Conservation (phyloP, 2,329 filamentous ascomycete genomes). For the Apiospora sp. region DNA sequence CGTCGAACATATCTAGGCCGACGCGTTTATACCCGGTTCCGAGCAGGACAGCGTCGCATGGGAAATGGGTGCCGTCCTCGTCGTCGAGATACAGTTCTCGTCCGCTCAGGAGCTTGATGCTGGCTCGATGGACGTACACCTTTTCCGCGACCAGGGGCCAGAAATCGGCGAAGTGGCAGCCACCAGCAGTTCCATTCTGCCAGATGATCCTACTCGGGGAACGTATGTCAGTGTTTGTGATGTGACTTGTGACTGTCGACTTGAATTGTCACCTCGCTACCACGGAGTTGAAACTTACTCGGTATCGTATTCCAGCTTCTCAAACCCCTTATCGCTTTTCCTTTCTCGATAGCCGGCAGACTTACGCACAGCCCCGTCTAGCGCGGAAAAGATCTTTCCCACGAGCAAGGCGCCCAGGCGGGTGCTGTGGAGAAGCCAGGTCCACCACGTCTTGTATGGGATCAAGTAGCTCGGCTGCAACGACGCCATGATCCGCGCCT, state of each 20-base stretch:
- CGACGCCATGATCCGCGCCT: conserved; percentile 35
- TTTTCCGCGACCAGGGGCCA: conserved; percentile 37
- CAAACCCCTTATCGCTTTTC: conserved; percentile 35
- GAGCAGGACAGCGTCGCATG: neutral
- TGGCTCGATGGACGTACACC: conserved; percentile 33
- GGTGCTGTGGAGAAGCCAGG: conserved; percentile 33
- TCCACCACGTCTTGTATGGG: conserved; percentile 33
- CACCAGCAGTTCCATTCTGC: conserved; percentile 38
- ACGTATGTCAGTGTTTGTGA: conserved; percentile 15
- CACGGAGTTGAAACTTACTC: conserved; percentile 33
- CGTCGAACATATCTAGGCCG: neutral
- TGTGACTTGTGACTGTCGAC: too few relatives aligned
- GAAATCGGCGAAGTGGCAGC: conserved; percentile 39
- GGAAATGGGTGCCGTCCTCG: neutral
- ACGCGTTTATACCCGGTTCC: neutral
- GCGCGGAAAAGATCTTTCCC: conserved; percentile 30
- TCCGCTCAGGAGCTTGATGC: conserved; percentile 32
- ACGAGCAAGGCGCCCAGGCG: conserved; percentile 33
- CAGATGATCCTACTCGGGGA: conserved; percentile 36
- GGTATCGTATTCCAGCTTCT: conserved; percentile 36
- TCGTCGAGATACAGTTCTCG: conserved; percentile 32
- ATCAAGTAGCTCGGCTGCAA: conserved; percentile 34
- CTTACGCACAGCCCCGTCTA: conserved; percentile 35
- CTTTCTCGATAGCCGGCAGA: conserved; percentile 36
- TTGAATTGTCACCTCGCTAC: neutral